Evolutionary conservation across 495 filamentous ascomycete species (phyloP).

Genomic region (Bryoglossum gracile): DNA sequence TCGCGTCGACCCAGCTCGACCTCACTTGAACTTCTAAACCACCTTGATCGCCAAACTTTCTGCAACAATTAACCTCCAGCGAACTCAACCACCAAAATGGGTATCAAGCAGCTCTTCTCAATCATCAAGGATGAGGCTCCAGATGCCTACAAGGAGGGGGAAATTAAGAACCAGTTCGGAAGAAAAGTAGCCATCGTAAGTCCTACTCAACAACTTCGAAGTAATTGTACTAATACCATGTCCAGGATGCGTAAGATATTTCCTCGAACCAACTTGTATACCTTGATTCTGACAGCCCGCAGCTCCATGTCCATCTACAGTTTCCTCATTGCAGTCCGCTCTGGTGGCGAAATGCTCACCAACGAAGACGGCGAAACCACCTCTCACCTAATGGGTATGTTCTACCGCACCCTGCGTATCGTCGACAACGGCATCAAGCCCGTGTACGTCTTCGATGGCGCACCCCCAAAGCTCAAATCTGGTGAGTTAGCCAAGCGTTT

Average conservation of each 20-base stretch:
- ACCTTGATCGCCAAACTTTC: too few species aligned
- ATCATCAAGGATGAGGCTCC: conserved; percentile 89
- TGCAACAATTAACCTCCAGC: too few species aligned
- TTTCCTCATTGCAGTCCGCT: conserved; percentile 95
- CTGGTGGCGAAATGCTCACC: conserved; percentile 91
- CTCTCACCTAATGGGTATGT: conserved; percentile 98
- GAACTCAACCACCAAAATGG: conserved; percentile 52
- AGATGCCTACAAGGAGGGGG: conserved; percentile 88
- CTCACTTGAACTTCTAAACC: background rate
- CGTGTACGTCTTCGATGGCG: conserved; percentile 95
- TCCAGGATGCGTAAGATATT: conserved; percentile 73
- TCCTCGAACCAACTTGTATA: background rate
- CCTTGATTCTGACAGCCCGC: conserved; percentile 23
- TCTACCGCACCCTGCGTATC: conserved; percentile 96
- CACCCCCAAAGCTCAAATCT: conserved; percentile 92
- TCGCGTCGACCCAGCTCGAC: too few species aligned
- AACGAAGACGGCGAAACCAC: conserved; percentile 92
- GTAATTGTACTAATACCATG: conserved; percentile 15
- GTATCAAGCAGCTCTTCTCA: conserved; percentile 83
- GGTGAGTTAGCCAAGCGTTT: conserved; percentile 92
- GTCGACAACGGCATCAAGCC: conserved; percentile 99
- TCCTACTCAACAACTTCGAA: too few species aligned
- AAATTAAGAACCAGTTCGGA: conserved; percentile 98
- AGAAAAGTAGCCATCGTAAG: conserved; percentile 93
- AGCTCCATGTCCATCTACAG: conserved; percentile 99